phyloP scores from a whole-genome alignment of 108 stramenopile species.

The Pseudonitzschia pungens region DNA sequence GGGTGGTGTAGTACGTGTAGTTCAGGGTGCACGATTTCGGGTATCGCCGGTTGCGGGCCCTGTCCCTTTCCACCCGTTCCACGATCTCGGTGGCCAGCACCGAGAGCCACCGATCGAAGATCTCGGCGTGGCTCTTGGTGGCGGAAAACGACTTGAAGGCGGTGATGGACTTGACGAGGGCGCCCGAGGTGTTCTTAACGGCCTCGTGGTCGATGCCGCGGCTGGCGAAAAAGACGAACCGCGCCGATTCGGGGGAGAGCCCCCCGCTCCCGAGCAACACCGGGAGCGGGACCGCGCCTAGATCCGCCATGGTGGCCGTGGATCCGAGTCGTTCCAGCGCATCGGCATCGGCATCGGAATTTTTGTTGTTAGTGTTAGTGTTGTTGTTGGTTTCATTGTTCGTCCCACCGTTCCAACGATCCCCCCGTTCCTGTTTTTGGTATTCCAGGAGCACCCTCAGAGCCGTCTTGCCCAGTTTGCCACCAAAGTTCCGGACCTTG shows the following conservation, averaged over 20 bases:
- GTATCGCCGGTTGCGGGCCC: conserved; percentile 61
- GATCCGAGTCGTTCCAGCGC: background rate
- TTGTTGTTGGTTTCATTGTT: background rate
- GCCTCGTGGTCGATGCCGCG: conserved; percentile 70
- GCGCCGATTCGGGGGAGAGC: conserved; percentile 46
- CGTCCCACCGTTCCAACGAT: background rate
- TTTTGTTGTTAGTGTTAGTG: too few relatives aligned
- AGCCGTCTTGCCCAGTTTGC: conserved; percentile 73
- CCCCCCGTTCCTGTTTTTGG: conserved; percentile 13
- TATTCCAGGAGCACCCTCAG: conserved; percentile 29
- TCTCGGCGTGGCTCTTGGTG: conserved; percentile 31
- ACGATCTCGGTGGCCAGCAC: conserved; percentile 71
- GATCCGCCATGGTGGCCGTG: conserved; percentile 31
- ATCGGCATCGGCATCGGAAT: too few relatives aligned
- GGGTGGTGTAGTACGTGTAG: conserved; percentile 44
- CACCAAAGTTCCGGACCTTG: conserved; percentile 83
- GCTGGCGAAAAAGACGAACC: conserved; percentile 67
- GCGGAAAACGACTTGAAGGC: conserved; percentile 78
- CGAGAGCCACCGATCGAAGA: conserved; percentile 65
- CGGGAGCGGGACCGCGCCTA: conserved; percentile 52
- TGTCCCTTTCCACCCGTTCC: conserved; percentile 65
- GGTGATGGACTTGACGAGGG: conserved; percentile 78
- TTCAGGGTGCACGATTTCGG: conserved; percentile 70
- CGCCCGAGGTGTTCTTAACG: conserved; percentile 62
- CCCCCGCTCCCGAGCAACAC: conserved; percentile 33